phyloP scores from a whole-genome alignment of 1,284 basidiomycete species.

The Flammula alnicola region DNA sequence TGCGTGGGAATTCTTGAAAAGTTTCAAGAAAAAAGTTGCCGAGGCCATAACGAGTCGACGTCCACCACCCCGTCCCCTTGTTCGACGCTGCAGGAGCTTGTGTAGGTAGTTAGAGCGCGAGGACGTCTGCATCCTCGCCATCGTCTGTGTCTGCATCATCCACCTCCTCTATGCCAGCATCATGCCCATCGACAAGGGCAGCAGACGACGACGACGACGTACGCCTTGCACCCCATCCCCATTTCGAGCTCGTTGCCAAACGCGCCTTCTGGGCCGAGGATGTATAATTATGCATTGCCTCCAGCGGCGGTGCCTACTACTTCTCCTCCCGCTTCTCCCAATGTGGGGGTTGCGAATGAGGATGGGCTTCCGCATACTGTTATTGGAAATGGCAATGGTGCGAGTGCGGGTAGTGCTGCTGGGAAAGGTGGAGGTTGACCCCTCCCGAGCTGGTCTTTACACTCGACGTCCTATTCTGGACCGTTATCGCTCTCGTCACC shows the following conservation, averaged over 20 bases:
- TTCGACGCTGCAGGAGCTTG: too few species aligned
- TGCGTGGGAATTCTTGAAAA: too few species aligned
- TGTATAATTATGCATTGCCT: constrained; percentile 66
- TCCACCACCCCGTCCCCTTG: too few species aligned
- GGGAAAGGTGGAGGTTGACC: constrained; percentile 45
- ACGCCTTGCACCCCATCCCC: constrained; percentile 29
- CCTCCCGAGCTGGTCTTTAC: constrained; percentile 54
- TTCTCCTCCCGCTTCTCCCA: not conserved
- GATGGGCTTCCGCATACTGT: too few species aligned
- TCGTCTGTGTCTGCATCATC: too few species aligned
- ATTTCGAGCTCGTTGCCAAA: constrained; percentile 46
- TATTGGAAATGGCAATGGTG: too few species aligned
- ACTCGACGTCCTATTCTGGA: constrained; percentile 33
- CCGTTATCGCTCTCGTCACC: constrained; percentile 29
- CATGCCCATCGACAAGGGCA: constrained; percentile 11
- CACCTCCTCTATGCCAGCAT: constrained; percentile 14
- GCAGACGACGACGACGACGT: constrained; percentile 19
- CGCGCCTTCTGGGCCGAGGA: constrained; percentile 55
- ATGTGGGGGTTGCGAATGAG: too few species aligned
- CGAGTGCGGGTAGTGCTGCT: constrained; percentile 23
- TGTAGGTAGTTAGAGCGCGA: too few species aligned
- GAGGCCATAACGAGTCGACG: too few species aligned
- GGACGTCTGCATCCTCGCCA: too few species aligned
- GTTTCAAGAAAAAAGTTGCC: too few species aligned
- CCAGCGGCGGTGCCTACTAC: constrained; percentile 30